Evolutionary conservation across 2,329 filamentous ascomycete genomes (phyloP).

Genomic region (Penicillium sp.): DNA sequence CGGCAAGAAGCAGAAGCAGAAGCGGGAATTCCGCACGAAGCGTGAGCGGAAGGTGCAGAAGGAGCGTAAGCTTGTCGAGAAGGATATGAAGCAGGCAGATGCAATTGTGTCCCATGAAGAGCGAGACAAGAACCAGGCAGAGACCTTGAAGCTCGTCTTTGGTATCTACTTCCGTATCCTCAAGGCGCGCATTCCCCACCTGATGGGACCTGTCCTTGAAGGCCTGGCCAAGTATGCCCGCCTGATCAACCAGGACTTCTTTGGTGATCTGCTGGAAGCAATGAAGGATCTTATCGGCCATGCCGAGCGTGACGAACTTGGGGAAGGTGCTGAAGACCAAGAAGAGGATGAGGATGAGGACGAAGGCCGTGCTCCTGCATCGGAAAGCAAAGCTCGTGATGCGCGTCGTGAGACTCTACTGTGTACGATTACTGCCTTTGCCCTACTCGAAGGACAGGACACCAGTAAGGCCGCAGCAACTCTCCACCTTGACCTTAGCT

Average conservation of each 20-base stretch:
- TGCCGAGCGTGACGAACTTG: slow-evolving; percentile 50
- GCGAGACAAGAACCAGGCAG: slow-evolving; percentile 86
- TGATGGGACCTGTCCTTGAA: slow-evolving; percentile 97
- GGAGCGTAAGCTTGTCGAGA: slow-evolving; percentile 81
- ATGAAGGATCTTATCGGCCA: slow-evolving; percentile 86
- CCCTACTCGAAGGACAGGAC: slow-evolving; percentile 91
- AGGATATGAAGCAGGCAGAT: slow-evolving; percentile 89
- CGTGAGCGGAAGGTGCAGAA: slow-evolving; percentile 74
- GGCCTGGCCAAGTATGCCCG: slow-evolving; percentile 90
- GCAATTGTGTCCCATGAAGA: slow-evolving; percentile 88
- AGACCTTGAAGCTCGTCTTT: slow-evolving; percentile 94
- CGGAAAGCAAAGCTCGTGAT: slow-evolving; percentile 59
- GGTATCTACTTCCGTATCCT: slow-evolving; percentile 91
- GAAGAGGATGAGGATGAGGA: slow-evolving; percentile 31
- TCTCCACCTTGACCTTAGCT: slow-evolving; percentile 84
- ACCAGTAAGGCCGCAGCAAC: slow-evolving; percentile 74
- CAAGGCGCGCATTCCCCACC: slow-evolving; percentile 70
- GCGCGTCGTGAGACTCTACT: slow-evolving; percentile 80
- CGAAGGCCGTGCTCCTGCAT: slow-evolving; percentile 41
- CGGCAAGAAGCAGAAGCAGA: slow-evolving; percentile 62
- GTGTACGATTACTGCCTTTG: slow-evolving; percentile 92
- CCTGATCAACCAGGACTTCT: slow-evolving; percentile 98
- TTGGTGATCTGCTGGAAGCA: slow-evolving; percentile 89
- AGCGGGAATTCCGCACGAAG: slow-evolving; percentile 85
- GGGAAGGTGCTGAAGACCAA: slow-evolving; percentile 47